phyloP scores from a whole-genome alignment of 345 rosid species.

The Ailanthus altissimus region DNA sequence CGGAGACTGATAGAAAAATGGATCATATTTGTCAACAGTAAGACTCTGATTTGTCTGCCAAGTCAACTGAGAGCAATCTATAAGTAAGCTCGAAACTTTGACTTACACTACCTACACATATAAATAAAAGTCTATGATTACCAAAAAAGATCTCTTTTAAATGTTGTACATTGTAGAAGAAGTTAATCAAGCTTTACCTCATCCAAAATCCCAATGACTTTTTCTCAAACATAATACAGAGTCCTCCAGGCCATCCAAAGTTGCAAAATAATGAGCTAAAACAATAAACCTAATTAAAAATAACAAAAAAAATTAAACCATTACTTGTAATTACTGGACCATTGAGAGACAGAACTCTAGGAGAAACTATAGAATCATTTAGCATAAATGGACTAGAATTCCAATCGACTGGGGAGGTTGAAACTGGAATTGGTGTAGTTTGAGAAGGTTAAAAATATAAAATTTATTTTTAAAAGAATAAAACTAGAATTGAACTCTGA shows the following conservation, averaged over 20 bases:
- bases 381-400: conserved; percentile 26
- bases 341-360: conserved; percentile 11
- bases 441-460: conserved; percentile 33
- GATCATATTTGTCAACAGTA: too few species aligned
- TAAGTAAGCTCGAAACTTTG: too few species aligned
- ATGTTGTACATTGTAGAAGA: conserved; percentile 2
- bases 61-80: too few species aligned
- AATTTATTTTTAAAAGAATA: conserved; percentile 10
- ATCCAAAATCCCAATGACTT: conserved; percentile 10
- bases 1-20: too few species aligned
- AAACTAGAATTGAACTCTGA: too few species aligned
- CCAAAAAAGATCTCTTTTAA: not conserved
- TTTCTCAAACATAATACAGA: conserved; percentile 9
- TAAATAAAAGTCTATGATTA: not conserved
- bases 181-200: conserved; percentile 34
- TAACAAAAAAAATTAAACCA: not conserved
- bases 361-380: conserved; percentile 25
- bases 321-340: conserved; percentile 25
- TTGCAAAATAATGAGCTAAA: not conserved
- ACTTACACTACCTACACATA: conserved; percentile 33
- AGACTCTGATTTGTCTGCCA: too few species aligned
- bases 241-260: conserved; percentile 14
- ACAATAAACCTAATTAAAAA: not conserved
- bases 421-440: conserved; percentile 23
- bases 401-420: conserved; percentile 20